Evolutionary conservation across 345 rosid species (phyloP), one percentile per base, ranked within the genome.

Genomic region (Sonneratia alba): DNA sequence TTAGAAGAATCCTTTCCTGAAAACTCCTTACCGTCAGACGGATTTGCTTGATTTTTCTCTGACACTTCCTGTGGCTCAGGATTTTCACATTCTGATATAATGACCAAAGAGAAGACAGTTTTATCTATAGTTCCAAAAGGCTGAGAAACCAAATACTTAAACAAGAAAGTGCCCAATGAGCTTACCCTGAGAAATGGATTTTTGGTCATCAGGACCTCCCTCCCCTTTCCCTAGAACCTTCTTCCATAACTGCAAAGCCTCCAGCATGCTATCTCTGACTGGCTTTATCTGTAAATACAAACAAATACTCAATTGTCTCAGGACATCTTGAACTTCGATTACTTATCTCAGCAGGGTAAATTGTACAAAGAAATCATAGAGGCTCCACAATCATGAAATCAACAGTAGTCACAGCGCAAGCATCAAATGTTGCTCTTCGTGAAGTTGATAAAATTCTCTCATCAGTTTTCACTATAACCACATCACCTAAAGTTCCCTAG

Each of bases 211-310:
- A 72, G 83, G 34, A 66, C 75, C 81, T 71, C 83, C 91, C 77
- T 89, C 98, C 34, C 76, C 90, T 83, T 92, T 91, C 71, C 92
- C 98, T 55, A 88, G 83, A 65, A 88, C 81, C 77, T 88, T 88
- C 86, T 91, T 92, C 99, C 98, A 96, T 55, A 87, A 70, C 73
- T 87, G 97, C 88, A 92, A 71, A 55, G 99, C 97, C 83, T 96
- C 99, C 68, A 85, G 87, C 87, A 92, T 87, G 81, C 93, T 87
- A 76, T 96, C 99, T 81, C 99, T 92, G 34, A 80, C 98, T 47
- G 98, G 98, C 78, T 92, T 96, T 71, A 96, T 89, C 99, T 92
- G 88, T 73, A 71, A 72, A 68, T 15, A 12, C 22, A 22, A 21
- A 4, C 19, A 11, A 45, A 68, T 7, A 68, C 22, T 9, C 70